Evolutionary conservation across 1,284 basidiomycete genomes (phyloP).

Genomic region (Ceratorhiza oryzae-sativae): DNA sequence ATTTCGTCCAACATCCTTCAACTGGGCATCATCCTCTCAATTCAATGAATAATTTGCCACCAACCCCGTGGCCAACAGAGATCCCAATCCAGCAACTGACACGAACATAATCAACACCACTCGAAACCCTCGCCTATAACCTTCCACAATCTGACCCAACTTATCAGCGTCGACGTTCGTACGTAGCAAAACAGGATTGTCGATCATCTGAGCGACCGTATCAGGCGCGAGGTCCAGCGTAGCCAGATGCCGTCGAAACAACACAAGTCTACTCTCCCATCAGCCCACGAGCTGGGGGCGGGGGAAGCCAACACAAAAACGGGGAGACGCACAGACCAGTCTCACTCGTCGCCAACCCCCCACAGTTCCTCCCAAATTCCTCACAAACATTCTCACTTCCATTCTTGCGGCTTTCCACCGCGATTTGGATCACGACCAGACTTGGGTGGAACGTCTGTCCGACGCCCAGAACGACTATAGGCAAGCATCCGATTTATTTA

Average conservation of each 20-base stretch:
- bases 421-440: slow-evolving; percentile 50
- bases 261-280: slow-evolving; percentile 33
- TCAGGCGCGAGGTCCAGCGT: slow-evolving; percentile 39
- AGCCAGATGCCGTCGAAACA: slow-evolving; percentile 36
- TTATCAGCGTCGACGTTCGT: slow-evolving; percentile 40
- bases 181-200: slow-evolving; percentile 44
- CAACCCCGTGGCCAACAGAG: slow-evolving; percentile 45
- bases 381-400: slow-evolving; percentile 50
- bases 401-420: slow-evolving; percentile 50
- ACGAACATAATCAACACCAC: slow-evolving; percentile 47
- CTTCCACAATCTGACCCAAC: slow-evolving; percentile 33
- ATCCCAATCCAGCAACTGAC: slow-evolving; percentile 44
- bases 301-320: neutral
- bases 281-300: slow-evolving; percentile 42
- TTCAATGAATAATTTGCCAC: slow-evolving; percentile 47
- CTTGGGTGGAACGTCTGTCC: slow-evolving; percentile 46
- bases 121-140: slow-evolving; percentile 46
- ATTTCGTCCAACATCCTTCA: slow-evolving; percentile 46
- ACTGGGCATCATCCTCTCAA: slow-evolving; percentile 48
- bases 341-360: slow-evolving; percentile 49
- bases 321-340: slow-evolving; percentile 40
- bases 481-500: slow-evolving; percentile 52
- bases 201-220: slow-evolving; percentile 35
- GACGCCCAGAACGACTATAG: slow-evolving; percentile 55
- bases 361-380: slow-evolving; percentile 50